A percentile compares a stretch with the other conserved stretches of the same genome.
phyloP scores from a whole-genome alignment of 164 flowering plant species.

The Platanus orientalis region DNA sequence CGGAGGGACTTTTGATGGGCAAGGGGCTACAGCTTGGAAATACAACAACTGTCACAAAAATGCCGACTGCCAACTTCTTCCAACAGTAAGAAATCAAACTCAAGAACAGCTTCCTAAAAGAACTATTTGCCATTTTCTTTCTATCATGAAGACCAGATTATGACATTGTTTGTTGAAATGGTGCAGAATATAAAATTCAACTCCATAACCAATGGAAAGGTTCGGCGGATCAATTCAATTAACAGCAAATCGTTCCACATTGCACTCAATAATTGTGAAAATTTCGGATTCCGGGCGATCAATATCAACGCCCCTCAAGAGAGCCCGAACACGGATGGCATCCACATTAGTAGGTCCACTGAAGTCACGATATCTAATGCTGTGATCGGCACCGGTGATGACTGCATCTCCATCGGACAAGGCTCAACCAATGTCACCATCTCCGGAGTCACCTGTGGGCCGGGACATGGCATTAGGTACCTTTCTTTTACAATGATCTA shows the following conservation, averaged over 20 bases:
- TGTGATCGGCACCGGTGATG: slow-evolving; percentile 43
- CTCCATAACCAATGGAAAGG: slow-evolving; percentile 21
- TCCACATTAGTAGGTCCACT: slow-evolving; percentile 37
- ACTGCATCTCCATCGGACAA: slow-evolving; percentile 39
- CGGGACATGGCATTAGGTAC: slow-evolving; percentile 61
- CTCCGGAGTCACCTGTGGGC: slow-evolving; percentile 35
- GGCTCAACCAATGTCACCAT: slow-evolving; percentile 29
- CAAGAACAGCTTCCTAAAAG: not conserved
- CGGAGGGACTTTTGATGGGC: slow-evolving; percentile 45
- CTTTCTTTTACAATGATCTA: no score
- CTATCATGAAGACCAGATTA: no score
- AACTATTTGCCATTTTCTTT: no score
- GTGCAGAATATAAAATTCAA: slow-evolving; percentile 38
- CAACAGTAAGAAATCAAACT: slow-evolving; percentile 28
- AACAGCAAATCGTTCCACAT: slow-evolving; percentile 45
- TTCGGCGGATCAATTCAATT: slow-evolving; percentile 28
- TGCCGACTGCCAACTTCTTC: slow-evolving; percentile 23
- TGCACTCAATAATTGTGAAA: slow-evolving; percentile 11
- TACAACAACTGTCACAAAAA: slow-evolving; percentile 26
- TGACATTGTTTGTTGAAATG: not conserved
- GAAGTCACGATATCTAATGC: slow-evolving; percentile 19
- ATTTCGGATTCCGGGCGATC: slow-evolving; percentile 17
- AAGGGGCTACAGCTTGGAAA: slow-evolving; percentile 38
- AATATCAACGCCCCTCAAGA: slow-evolving; percentile 37
- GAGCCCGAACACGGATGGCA: slow-evolving; percentile 55